phyloP scores from a whole-genome alignment of 768 basidiomycete species.

The Pleurotus djamor region DNA sequence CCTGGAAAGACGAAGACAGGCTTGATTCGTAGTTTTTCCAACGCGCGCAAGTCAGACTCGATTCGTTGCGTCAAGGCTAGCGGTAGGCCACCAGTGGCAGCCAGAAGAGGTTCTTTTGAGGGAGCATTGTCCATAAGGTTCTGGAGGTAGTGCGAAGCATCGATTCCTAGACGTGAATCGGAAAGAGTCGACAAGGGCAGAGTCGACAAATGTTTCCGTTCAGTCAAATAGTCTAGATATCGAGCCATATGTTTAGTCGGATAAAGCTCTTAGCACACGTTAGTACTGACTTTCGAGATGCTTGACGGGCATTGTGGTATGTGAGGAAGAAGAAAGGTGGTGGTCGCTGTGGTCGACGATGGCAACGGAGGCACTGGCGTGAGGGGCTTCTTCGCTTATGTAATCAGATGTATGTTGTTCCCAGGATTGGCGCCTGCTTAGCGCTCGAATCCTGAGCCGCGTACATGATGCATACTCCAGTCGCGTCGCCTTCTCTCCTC shows the following conservation, averaged over 20 bases:
- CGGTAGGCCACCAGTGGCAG: constrained; percentile 94
- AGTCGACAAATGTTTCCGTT: constrained; percentile 86
- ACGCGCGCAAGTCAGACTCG: constrained; percentile 85
- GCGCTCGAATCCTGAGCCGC: background rate
- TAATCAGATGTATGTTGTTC: background rate
- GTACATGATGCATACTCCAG: no score
- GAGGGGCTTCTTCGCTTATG: background rate
- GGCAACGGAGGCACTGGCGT: background rate
- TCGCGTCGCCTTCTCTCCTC: no score
- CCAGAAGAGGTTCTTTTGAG: constrained; percentile 87
- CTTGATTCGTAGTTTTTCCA: constrained; percentile 92
- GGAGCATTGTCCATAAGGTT: constrained; percentile 72
- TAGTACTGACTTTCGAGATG: constrained; percentile 70
- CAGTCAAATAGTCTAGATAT: constrained; percentile 70
- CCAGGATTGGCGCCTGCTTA: background rate
- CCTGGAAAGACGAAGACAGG: constrained; percentile 99
- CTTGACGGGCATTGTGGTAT: constrained; percentile 69
- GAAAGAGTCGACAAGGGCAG: constrained; percentile 78
- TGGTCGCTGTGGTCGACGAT: constrained; percentile 3
- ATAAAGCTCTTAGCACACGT: no score
- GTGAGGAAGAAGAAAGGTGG: background rate
- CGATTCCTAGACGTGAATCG: constrained; percentile 94
- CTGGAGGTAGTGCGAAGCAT: constrained; percentile 89
- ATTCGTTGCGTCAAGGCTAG: constrained; percentile 85
- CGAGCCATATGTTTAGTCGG: no score